Conservation (phyloP, 2,329 filamentous ascomycete species). For the Arthroderma sp. region DNA sequence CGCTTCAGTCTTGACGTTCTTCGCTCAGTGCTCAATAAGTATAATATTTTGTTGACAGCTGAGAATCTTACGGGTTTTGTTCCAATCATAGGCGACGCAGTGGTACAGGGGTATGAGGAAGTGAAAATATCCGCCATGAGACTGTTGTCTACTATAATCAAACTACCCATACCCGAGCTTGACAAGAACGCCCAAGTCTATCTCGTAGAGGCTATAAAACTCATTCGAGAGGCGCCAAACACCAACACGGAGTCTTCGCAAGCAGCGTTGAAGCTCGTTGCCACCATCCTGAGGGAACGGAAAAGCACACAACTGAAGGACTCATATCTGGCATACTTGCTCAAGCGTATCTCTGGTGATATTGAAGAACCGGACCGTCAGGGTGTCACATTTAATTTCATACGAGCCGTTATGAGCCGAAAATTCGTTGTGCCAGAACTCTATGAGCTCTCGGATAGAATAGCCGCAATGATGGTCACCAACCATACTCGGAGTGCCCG, state of each 20-base stretch:
- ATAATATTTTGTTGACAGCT: slow-evolving; percentile 65
- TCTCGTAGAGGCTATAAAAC: slow-evolving; percentile 68
- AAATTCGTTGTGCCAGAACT: slow-evolving; percentile 75
- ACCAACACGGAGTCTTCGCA: slow-evolving; percentile 77
- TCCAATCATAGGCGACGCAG: slow-evolving; percentile 74
- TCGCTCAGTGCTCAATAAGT: slow-evolving; percentile 72
- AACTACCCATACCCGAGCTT: slow-evolving; percentile 60
- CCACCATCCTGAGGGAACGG: slow-evolving; percentile 70
- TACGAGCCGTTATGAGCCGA: slow-evolving; percentile 73
- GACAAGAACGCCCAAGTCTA: slow-evolving; percentile 65
- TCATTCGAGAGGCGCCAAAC: slow-evolving; percentile 61
- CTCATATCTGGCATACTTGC: slow-evolving; percentile 65
- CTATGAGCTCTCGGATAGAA: slow-evolving; percentile 82
- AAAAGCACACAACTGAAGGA: slow-evolving; percentile 65
- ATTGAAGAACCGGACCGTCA: slow-evolving; percentile 86
- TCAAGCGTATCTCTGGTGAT: slow-evolving; percentile 71
- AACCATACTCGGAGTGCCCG: slow-evolving; percentile 83
- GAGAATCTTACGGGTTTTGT: slow-evolving; percentile 74
- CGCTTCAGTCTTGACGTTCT: slow-evolving; percentile 81
- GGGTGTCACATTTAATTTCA: slow-evolving; percentile 86
- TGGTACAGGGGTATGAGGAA: slow-evolving; percentile 77
- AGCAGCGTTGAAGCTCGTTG: slow-evolving; percentile 75
- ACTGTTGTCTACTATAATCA: slow-evolving; percentile 71
- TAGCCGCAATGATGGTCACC: slow-evolving; percentile 86
- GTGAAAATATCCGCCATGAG: slow-evolving; percentile 80